Base-by-base conservation (phyloP, 2,329 filamentous ascomycete species). In the Paecilomyces niveus region DNA sequence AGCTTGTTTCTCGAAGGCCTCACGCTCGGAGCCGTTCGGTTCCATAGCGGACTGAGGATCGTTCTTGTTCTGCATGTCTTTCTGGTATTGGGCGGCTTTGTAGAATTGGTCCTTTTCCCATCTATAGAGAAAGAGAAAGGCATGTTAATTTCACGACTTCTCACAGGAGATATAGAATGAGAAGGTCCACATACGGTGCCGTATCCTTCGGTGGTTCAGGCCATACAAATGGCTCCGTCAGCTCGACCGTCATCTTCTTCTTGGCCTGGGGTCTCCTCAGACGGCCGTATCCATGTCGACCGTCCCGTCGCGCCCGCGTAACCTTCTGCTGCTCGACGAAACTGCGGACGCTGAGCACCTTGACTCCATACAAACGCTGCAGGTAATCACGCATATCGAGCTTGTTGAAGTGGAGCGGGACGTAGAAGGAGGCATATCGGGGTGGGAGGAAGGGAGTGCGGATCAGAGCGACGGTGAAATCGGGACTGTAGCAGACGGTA, bases 331-430 rank as follows among this genome's bases (percentile, higher is more conserved):
- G 85, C 67, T 89, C 86, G 70, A 97, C 84, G 70, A 85, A 93
- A 56, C 89, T 92, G 61, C 93, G 89, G 62, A 97, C 86, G 64
- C 81, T 81, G 56, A 85, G 78, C 57, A 88, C 85, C 63, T 87
- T 83, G 61, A 97, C 87, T 61, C 83, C 82, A 81, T 99, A 99
- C 51, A 84, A 84, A 74, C 96, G 87, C 79, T 85, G 89, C 62
- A 99, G 87, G 80, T 97, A 99, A 79, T 97, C 92, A 74, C 92
- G 90, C 50, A 99, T 79, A 74, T 99, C 94, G 75, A 97, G 88
- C 79, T 99, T 99, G 81, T 91, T 96, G 81, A 97, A 92, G 67
- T 85, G 86, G 67, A 97, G 83, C 10, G 94, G 94, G 32, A 97
- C 93, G 69, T 88, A 83, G 84, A 99, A 99, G 68, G 87, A 88